phyloP scores from a whole-genome alignment of 176 grass and related monocot genomes.

The Themeda triandra region DNA sequence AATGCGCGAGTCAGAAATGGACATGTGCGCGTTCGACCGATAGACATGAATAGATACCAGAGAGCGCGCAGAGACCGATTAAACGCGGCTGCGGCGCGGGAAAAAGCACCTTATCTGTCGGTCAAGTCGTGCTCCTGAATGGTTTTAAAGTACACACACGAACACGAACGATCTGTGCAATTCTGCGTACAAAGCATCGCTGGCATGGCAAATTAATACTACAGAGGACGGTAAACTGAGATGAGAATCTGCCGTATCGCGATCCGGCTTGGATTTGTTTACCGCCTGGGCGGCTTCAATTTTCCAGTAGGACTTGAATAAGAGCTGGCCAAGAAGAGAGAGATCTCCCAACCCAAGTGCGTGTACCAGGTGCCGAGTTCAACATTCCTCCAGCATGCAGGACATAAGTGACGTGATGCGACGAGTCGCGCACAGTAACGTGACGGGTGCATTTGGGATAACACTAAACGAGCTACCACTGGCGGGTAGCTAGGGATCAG shows the following conservation, averaged over 20 bases:
- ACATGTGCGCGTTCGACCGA: not conserved
- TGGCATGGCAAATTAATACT: not conserved
- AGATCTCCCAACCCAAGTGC: not conserved
- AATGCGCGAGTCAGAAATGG: slow-evolving; percentile 26
- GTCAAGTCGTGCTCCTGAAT: slow-evolving; percentile 6
- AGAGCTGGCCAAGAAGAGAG: not conserved
- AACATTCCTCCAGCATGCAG: slow-evolving; percentile 13
- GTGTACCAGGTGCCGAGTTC: not conserved
- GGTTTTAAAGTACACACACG: not conserved
- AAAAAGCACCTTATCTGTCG: slow-evolving; percentile 15
- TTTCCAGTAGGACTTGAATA: not conserved
- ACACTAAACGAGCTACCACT: not conserved
- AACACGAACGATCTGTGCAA: not conserved
- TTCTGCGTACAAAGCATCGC: not conserved
- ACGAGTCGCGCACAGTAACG: slow-evolving; percentile 31
- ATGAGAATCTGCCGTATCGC: not conserved
- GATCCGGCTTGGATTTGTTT: not conserved
- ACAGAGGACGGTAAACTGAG: not conserved
- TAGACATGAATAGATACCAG: not conserved
- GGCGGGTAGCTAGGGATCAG: not conserved
- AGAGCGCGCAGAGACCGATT: not conserved
- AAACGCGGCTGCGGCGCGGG: not conserved
- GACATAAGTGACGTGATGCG: slow-evolving; percentile 28
- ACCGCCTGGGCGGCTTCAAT: not conserved
- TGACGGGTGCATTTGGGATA: slow-evolving; percentile 26